Base-by-base conservation (phyloP, 352 stramenopile genomes). In the Globisporangium takayamanum region DNA sequence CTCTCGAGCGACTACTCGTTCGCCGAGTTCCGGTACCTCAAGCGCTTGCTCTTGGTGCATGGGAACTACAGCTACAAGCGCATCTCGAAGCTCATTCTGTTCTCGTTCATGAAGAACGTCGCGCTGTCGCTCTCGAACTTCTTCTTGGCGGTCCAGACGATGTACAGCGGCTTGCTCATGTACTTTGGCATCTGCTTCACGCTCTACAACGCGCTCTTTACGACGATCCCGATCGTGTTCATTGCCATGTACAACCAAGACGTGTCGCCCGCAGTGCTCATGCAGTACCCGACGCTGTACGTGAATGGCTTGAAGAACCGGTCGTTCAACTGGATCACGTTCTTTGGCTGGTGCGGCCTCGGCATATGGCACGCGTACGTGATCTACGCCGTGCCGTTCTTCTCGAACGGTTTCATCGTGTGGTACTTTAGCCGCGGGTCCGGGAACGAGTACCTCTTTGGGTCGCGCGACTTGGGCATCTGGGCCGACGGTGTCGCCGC, bases 71-170 rank as follows among this genome's bases (percentile, higher is more conserved):
- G 94, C 68, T 97, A 97, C 63, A 80, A 84, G 16, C 83, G 94
- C 15, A 88, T 96, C 66, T 78, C 89, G 2, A 84, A 95, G 48
- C 68, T 98, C 18, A 79, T 97, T 44, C 57, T 94, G 18, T 98
- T 95, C 71, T 95, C 92, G 45, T 97, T 98, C 55, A 97, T 96
- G 78, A 98, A 98, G 69, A 98, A 91, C 60, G 89, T 93, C 50
- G 86, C 86, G 14, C 62, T 95, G 14, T 94, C 84, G 49, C 60
- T 94, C 54, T 92, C 84, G 0, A 93, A 90, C 46, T 58, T 92
- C 10, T 85, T 89, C 52, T 88, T 79, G 1, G 72, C 76, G 0
- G 69, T 76, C 37, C 78, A 94, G 86, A 95, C 33, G 84, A 94
- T 28, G 62, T 94, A 84, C 56, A 89, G 76, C 76, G 89, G 84